Base-by-base conservation (phyloP, 441 rosid species). In the Populus hybrid region DNA sequence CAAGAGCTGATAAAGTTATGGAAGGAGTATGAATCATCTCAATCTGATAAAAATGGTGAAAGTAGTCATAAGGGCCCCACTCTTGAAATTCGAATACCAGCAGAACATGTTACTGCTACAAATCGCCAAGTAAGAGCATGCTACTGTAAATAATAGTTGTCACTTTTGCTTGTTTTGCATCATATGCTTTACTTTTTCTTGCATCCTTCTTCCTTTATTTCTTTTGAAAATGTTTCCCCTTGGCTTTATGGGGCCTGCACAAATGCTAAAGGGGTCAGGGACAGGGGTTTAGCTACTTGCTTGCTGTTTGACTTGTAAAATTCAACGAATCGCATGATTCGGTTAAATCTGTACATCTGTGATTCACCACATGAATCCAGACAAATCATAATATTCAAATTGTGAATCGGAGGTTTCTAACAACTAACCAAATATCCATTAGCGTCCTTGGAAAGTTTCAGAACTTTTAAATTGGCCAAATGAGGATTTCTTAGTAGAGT, bases 91-190 rank as follows among this genome's bases (percentile, higher is more conserved):
- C 87, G 91, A 80, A 97, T 94, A 80, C 94, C 99, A 67, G 97
- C 98, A 72, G 98, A 94, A 79, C 91, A 97, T 90, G 98, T 97
- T 68, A 92, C 98, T 87, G 99, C 99, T 76, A 93, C 98, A 10
- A 97, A 97, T 89, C 97, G 97, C 76, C 98, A 97, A 88, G 99
- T 93, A 92, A 85, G 94, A 72, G 36, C 38, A 67, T 73, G 57
- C 76, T 74, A 50, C n/a, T 76, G 21, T 70, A 23, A 12, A 59
- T 30, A 28, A 42, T 38, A 63, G 70, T 73, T 82, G 75, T 78
- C 68, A 70, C 21, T 32, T 71, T 71, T 74, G 38, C n/a, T 67
- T 30, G 18, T 63, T 67, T 74, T 35, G 57, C 67, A 42, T 53
- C 46, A 46, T 46, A 46, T 46, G 11, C 79, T 26, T 57, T n/a